A percentile compares a stretch with the other conserved stretches of the same genome.
Conservation (phyloP, 2,329 filamentous ascomycete genomes). For the Cordyceps cicadae region DNA sequence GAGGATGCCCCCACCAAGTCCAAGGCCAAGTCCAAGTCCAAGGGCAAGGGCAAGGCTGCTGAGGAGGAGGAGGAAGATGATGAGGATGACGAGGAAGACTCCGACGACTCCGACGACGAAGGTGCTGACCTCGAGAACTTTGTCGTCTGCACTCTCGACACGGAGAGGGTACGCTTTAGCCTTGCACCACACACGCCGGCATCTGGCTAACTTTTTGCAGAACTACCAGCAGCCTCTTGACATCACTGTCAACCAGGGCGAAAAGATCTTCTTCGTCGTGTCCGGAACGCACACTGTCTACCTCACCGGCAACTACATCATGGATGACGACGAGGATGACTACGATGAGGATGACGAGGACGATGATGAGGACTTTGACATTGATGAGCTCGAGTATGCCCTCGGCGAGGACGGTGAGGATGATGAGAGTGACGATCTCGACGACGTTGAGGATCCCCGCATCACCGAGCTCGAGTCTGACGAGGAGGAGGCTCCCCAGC, state of each 20-base stretch:
- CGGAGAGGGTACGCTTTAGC: conserved; percentile 62
- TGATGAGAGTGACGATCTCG: conserved; percentile 67
- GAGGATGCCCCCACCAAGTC: conserved; percentile 61
- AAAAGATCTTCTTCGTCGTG: conserved; percentile 88
- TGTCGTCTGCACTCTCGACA: conserved; percentile 92
- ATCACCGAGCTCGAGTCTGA: conserved; percentile 77
- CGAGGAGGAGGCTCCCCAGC: conserved; percentile 63
- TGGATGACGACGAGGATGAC: conserved; percentile 57
- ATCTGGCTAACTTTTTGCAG: conserved; percentile 21
- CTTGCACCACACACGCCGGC: not conserved
- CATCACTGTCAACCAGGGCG: conserved; percentile 80
- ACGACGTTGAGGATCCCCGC: conserved; percentile 69
- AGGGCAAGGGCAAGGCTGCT: conserved; percentile 52
- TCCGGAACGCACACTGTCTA: conserved; percentile 83
- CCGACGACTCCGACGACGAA: conserved; percentile 49
- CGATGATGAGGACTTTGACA: conserved; percentile 55
- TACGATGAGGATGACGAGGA: conserved; percentile 56
- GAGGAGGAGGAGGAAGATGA: conserved; percentile 47
- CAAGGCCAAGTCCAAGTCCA: conserved; percentile 45
- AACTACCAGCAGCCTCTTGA: conserved; percentile 96
- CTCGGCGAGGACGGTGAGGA: conserved; percentile 66
- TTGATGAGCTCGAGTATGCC: conserved; percentile 64
- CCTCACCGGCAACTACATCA: conserved; percentile 93
- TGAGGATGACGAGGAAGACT: conserved; percentile 47
- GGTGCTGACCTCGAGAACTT: conserved; percentile 73